phyloP scores from a whole-genome alignment of 192 early-diverging fungal genomes.

The Coemansia sp. region DNA sequence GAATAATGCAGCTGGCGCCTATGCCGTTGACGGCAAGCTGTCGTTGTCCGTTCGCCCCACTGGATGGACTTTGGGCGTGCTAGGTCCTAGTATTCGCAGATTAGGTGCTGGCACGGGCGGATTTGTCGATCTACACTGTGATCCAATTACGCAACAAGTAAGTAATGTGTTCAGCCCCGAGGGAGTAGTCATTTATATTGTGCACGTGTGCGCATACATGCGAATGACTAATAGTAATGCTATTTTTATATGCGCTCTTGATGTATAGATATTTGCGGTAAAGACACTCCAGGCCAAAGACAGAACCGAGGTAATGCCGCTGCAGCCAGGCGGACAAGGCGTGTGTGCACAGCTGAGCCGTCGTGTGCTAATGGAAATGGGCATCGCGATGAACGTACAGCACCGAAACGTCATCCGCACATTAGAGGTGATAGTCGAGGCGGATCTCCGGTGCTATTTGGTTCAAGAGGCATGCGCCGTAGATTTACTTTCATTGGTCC shows the following conservation, averaged over 20 bases:
- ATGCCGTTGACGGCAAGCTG: slow-evolving; percentile 46
- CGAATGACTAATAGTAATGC: neutral
- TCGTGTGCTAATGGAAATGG: slow-evolving; percentile 46
- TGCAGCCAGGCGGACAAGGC: neutral
- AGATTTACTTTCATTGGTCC: slow-evolving; percentile 80
- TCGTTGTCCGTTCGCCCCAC: slow-evolving; percentile 36
- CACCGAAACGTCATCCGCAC: slow-evolving; percentile 75
- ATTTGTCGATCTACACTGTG: slow-evolving; percentile 39
- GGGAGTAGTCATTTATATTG: neutral
- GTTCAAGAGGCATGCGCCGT: slow-evolving; percentile 86
- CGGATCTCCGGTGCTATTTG: slow-evolving; percentile 61
- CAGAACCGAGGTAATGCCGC: neutral
- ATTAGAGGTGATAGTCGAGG: slow-evolving; percentile 66
- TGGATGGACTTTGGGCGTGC: slow-evolving; percentile 36
- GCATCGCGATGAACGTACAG: slow-evolving; percentile 52
- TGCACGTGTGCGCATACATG: neutral
- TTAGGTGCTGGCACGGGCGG: slow-evolving; percentile 57
- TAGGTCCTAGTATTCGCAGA: slow-evolving; percentile 32
- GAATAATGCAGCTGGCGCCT: neutral
- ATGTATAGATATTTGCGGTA: slow-evolving; percentile 42
- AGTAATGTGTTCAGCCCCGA: neutral
- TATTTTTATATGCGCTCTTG: slow-evolving; percentile 8
- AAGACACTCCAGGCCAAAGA: slow-evolving; percentile 32
- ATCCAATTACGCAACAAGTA: slow-evolving; percentile 21
- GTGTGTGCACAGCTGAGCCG: slow-evolving; percentile 14